Evolutionary conservation across 495 filamentous ascomycete genomes (phyloP).

Genomic region (Massariosphaeria phaeospora): DNA sequence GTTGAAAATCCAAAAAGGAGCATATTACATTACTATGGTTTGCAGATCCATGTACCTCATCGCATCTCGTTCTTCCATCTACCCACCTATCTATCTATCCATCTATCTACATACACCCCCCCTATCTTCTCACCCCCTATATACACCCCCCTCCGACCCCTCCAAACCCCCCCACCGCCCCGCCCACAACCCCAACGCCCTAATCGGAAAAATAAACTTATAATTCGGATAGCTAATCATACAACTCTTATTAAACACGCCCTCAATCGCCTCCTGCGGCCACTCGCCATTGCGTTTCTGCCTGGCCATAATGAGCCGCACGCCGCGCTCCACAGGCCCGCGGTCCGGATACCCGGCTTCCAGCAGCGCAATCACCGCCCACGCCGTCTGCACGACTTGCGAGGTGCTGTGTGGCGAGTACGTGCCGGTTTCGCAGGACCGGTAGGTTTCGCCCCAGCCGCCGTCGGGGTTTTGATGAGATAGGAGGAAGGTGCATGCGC

Average conservation of each 20-base stretch:
- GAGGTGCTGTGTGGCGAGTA: conserved; percentile 60
- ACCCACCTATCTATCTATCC: no score
- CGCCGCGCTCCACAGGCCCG: conserved; percentile 64
- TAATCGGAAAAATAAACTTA: conserved; percentile 94
- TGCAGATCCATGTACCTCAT: no score
- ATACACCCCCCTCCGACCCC: no score
- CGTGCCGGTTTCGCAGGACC: conserved; percentile 61
- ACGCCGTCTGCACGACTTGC: conserved; percentile 90
- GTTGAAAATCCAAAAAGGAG: no score
- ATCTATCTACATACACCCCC: no score
- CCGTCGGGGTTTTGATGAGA: conserved; percentile 79
- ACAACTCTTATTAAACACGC: conserved; percentile 97
- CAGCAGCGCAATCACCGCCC: conserved; percentile 81
- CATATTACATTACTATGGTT: no score
- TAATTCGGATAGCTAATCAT: conserved; percentile 99
- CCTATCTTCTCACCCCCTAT: no score
- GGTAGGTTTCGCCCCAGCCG: conserved; percentile 95
- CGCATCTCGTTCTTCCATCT: no score
- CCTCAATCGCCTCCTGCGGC: conserved; percentile 92
- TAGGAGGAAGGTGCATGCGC: conserved; percentile 80
- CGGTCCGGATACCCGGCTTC: conserved; percentile 76
- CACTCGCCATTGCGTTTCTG: conserved; percentile 89
- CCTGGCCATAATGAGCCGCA: conserved; percentile 77
- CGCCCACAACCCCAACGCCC: conserved; percentile 85
- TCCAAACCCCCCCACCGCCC: conserved; percentile 62